Conservation (phyloP, 208 protist genomes). For the Acanthamoeba royreba region DNA sequence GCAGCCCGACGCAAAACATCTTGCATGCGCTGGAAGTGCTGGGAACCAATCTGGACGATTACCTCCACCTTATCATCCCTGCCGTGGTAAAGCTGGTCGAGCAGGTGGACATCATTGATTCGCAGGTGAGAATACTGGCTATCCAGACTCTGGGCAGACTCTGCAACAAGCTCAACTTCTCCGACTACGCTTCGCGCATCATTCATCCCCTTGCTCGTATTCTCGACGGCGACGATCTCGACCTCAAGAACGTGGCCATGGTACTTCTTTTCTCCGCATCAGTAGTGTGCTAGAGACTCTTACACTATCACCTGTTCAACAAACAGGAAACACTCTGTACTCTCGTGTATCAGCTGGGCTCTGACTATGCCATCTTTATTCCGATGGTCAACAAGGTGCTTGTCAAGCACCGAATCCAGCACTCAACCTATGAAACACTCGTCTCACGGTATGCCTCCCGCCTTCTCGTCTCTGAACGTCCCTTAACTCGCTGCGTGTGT, state of each 20-base stretch:
- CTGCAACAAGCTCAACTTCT: conserved; percentile 72
- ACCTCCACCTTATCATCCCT: conserved; percentile 89
- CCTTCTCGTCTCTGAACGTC: too few relatives aligned
- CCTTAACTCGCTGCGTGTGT: too few relatives aligned
- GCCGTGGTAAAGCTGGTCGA: conserved; percentile 77
- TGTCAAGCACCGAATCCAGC: conserved; percentile 59
- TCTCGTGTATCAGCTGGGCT: conserved; percentile 80
- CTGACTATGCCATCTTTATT: conserved; percentile 86
- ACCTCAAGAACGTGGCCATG: conserved; percentile 27
- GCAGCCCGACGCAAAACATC: conserved; percentile 58
- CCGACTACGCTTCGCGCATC: conserved; percentile 80
- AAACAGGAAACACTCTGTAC: conserved; percentile 79
- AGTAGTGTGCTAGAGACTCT: too few relatives aligned
- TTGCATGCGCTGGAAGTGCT: conserved; percentile 81
- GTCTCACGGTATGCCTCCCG: conserved; percentile 40
- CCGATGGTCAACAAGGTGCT: conserved; percentile 80
- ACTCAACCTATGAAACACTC: conserved; percentile 63
- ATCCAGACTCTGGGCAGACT: conserved; percentile 76
- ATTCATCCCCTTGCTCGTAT: conserved; percentile 76
- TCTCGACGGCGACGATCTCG: not conserved
- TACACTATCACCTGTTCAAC: too few relatives aligned
- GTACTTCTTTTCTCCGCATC: too few relatives aligned
- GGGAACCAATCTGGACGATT: conserved; percentile 86
- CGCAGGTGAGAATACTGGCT: conserved; percentile 55
- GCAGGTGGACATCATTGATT: conserved; percentile 60